Evolutionary conservation across 257 asterid genomes (phyloP), one percentile per base, ranked within the genome.

Genomic region (Sherardia arvensis): DNA sequence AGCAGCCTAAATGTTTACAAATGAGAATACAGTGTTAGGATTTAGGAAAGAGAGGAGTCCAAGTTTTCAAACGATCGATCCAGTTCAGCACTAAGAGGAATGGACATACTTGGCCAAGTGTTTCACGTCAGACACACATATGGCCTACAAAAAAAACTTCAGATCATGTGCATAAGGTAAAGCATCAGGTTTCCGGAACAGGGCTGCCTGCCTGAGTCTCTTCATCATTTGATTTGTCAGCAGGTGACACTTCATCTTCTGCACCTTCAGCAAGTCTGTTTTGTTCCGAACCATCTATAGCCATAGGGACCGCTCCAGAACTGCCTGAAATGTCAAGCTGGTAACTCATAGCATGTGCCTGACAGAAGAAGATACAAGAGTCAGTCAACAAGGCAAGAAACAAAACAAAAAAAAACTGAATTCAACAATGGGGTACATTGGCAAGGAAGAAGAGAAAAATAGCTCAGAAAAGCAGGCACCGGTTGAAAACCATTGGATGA

Each of bases 331-430:
- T 63, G 25, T 71, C 66, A 27, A 29, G 21, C 67, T 83, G 85
- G 51, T 83, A 77, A 49, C 73, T 73, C 84, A 78, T 77, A 29
- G 67, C 72, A 62, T 78, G 84, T 68, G 82, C 92, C 96, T 88
- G 74, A 53, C 21, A 10, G 8, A 27, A 61, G 25, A 12, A 36
- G 10, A 1, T 61, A n/a, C 36, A 12, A 32, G 17, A 17, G 12
- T 60, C 59, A 32, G 20, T 28, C 20, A 40, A 40, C 48, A 40
- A 14, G 48, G n/a, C 48, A 12, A 8, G 4, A 12, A 5, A 58
- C 5, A 8, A 12, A 9, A 14, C 7, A 48, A 21, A 14, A 11
- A 8, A 56, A 2, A 18, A 40, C 47, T 29, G 4, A 51, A 28
- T 28, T 17, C 23, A 6, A 30, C 7, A 30, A 28, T 9, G 32